Evolutionary conservation across 2,329 filamentous ascomycete genomes (phyloP), one percentile per base, ranked within the genome.

Genomic region (Trichoderma sp.): DNA sequence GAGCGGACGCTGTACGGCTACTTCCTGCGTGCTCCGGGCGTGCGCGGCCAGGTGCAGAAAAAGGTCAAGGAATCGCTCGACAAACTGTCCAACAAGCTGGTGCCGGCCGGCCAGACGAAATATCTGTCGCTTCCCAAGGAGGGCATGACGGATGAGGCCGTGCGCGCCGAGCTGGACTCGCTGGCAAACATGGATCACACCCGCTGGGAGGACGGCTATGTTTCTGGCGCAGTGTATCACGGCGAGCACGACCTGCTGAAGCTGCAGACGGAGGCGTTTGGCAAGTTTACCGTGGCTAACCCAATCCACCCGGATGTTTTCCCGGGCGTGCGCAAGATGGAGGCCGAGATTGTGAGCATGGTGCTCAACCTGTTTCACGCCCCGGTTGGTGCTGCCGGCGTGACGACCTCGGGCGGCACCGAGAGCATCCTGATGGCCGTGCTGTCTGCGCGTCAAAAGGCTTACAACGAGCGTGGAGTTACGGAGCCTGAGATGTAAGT

Each of bases 221-320:
- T 99, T 65, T 96, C 92, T 50, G 95, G 95, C 34, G 94, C 95
- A 32, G 95, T 99, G 37, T 99, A 99, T 77, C 94, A 98, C 76
- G 95, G 95, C 71, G 95, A 95, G 64, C 87, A 92, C 45, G 89
- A 91, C 53, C 81, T 99, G 73, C 81, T 95, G 69, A 87, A 90
- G 75, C 83, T 99, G 45, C 95, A 99, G 82, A 92, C 92, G 6
- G 92, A 97, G 77, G 94, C 95, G 0, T 98, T 94, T 84, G 91
- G 92, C 71, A 91, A 92, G 79, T 99, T 99, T 78, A 94, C 93
- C 60, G 95, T 99, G 34, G 87, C 93, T 45, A 99, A 99, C 79
- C 95, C 95, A 3, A 95, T 99, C 73, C 95, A 99, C 78, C 95
- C 95, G 7, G 95, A 99, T 80, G 94, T 99, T 52, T 99, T 99